Percentiles rank a stretch among this genome's conserved stretches.
Conservation (phyloP, 129 eudicot genomes). For the Oenanthe sinensis region DNA sequence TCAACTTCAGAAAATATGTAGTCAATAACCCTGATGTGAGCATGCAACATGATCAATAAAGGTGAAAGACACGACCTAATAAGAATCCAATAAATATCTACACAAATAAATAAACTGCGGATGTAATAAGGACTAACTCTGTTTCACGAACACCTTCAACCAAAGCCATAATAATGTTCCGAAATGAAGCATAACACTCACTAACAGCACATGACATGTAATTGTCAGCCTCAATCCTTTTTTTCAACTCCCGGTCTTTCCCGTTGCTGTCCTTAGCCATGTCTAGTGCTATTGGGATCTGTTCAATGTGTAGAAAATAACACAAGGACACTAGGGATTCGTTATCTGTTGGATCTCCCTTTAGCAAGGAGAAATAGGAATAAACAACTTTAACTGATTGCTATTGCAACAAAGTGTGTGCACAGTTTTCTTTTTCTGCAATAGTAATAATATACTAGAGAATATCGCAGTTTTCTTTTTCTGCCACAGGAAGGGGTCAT, state of each 20-base stretch:
- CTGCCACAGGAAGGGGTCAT: not conserved
- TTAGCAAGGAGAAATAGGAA: not conserved
- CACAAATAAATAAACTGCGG: not conserved
- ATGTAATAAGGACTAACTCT: conserved; percentile 36
- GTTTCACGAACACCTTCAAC: conserved; percentile 70
- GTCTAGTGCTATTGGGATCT: conserved; percentile 98
- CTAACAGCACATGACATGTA: conserved; percentile 95
- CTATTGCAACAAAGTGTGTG: not conserved
- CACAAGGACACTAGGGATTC: not conserved
- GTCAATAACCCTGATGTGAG: conserved; percentile 64
- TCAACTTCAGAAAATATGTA: conserved; percentile 75
- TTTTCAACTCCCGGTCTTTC: conserved; percentile 81
- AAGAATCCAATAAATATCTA: not conserved
- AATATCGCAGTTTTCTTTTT: not conserved
- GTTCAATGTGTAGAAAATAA: conserved; percentile 5
- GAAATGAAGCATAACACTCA: conserved; percentile 90
- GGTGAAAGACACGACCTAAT: not conserved
- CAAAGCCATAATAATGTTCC: conserved; percentile 55
- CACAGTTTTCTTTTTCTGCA: no score
- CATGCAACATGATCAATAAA: conserved; percentile 1
- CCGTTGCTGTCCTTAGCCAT: conserved; percentile 99
- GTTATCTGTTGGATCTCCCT: not conserved
- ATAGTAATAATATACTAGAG: not conserved
- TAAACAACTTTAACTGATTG: not conserved
- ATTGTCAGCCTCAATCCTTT: conserved; percentile 64